Conservation (phyloP, 371 early-diverging fungal genomes). For the Mortierella sp. region DNA sequence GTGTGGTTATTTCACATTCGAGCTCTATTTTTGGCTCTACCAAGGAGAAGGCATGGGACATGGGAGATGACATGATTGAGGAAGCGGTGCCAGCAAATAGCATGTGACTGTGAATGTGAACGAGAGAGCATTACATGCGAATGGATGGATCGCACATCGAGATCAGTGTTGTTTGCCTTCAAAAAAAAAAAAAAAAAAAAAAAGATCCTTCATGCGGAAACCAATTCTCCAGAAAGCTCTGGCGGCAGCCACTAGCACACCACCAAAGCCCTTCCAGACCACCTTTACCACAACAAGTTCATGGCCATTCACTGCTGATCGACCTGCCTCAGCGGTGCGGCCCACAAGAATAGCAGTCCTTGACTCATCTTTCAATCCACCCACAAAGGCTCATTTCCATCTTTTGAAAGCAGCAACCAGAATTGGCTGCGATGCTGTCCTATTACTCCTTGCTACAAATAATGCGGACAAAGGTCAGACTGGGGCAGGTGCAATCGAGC, state of each 20-base stretch:
- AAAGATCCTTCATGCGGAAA: conserved; percentile 24
- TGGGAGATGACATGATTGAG: no score
- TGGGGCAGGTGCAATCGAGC: conserved; percentile 63
- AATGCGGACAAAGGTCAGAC: conserved; percentile 71
- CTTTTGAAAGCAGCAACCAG: conserved; percentile 53
- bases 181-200: background rate
- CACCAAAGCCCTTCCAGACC: conserved; percentile 47
- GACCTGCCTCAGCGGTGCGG: conserved; percentile 30
- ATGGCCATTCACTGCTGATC: conserved; percentile 51
- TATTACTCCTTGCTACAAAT: conserved; percentile 67
- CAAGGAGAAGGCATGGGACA: no score
- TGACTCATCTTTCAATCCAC: conserved; percentile 79
- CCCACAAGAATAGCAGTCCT: conserved; percentile 60
- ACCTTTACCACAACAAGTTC: conserved; percentile 40
- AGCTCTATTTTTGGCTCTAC: no score
- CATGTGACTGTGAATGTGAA: no score
- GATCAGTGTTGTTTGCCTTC: background rate
- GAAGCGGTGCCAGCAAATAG: no score
- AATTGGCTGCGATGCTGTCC: conserved; percentile 59
- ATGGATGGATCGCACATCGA: background rate
- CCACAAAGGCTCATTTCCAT: conserved; percentile 69
- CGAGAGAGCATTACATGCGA: no score
- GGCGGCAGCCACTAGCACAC: conserved; percentile 28
- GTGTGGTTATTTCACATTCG: no score
- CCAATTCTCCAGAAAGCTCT: conserved; percentile 37